A percentile compares a stretch with the other conserved stretches of the same genome.
These are phyloP conservation scores for Atkinsonella hypoxylon DNA, from an alignment of 2,329 filamentous ascomycete genomes.

Conservation along the genomic window DNA sequence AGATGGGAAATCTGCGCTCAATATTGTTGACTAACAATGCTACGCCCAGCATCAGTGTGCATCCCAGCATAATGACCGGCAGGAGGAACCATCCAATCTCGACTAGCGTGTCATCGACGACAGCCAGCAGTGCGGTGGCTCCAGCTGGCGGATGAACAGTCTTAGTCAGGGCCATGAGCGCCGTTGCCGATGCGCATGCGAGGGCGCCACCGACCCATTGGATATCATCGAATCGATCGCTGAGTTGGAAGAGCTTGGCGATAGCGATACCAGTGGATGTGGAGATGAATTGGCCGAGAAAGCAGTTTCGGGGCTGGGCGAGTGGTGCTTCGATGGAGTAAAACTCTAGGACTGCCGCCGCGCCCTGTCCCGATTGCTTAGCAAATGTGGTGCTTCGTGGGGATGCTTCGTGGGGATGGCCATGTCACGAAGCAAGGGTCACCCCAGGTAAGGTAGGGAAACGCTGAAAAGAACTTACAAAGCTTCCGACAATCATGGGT, in stretches of 20 bases:
- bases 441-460: background rate
- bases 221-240: conserved; percentile 33
- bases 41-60: conserved; percentile 45
- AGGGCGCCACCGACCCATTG: conserved; percentile 55
- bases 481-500: conserved; percentile 56
- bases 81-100: conserved; percentile 57
- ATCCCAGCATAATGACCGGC: conserved; percentile 49
- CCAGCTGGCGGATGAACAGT: conserved; percentile 66
- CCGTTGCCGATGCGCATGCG: conserved; percentile 49
- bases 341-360: conserved; percentile 65
- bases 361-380: conserved; percentile 39
- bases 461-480: conserved; percentile 43
- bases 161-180: conserved; percentile 56
- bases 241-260: conserved; percentile 51
- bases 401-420: background rate
- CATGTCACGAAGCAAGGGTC: background rate
- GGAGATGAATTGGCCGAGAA: conserved; percentile 55
- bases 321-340: conserved; percentile 60
- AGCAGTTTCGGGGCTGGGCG: conserved; percentile 57
- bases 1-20: conserved; percentile 52
- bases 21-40: conserved; percentile 60
- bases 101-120: conserved; percentile 41
- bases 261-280: conserved; percentile 48
- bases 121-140: conserved; percentile 59
- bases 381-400: background rate